Percentiles rank a stretch among this genome's conserved stretches.
These are phyloP conservation scores for Mycena crocata DNA, from an alignment of 768 basidiomycete species.

Conservation along the genomic window DNA sequence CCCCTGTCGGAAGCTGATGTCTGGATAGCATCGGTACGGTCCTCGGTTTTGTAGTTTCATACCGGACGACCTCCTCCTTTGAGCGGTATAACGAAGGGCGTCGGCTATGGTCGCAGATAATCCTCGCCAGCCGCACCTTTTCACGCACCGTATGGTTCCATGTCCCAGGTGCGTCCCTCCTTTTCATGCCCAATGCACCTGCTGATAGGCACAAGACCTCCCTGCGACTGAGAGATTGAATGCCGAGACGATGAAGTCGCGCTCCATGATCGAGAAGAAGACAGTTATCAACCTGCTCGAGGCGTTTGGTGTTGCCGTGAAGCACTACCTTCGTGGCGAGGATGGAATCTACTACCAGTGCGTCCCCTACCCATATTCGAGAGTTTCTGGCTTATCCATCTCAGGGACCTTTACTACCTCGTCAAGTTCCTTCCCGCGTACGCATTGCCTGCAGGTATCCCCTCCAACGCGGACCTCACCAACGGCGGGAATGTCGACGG, in stretches of 20 bases:
- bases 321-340: slow-evolving; percentile 74
- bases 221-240: slow-evolving; percentile 20
- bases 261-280: slow-evolving; percentile 74
- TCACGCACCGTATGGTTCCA: slow-evolving; percentile 77
- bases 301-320: slow-evolving; percentile 72
- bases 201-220: slow-evolving; percentile 23
- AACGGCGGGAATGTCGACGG: slow-evolving; percentile 10
- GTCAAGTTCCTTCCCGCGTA: slow-evolving; percentile 81
- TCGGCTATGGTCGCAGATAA: slow-evolving; percentile 76
- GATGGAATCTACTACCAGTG: slow-evolving; percentile 56
- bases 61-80: slow-evolving; percentile 77
- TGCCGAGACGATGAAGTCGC: slow-evolving; percentile 53
- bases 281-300: slow-evolving; percentile 75
- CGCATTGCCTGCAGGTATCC: slow-evolving; percentile 64
- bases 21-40: slow-evolving; percentile 64
- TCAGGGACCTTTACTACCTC: slow-evolving; percentile 71
- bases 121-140: slow-evolving; percentile 65
- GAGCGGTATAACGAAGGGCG: slow-evolving; percentile 84
- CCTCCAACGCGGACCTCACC: slow-evolving; percentile 46
- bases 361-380: slow-evolving; percentile 6
- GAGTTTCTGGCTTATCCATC: background rate
- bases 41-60: slow-evolving; percentile 80
- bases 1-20: slow-evolving; percentile 3
- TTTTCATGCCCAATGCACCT: slow-evolving; percentile 40
- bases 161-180: slow-evolving; percentile 58